Conservation (phyloP, 1,139 yeast genomes). For the Hyphopichia khmerensis region DNA sequence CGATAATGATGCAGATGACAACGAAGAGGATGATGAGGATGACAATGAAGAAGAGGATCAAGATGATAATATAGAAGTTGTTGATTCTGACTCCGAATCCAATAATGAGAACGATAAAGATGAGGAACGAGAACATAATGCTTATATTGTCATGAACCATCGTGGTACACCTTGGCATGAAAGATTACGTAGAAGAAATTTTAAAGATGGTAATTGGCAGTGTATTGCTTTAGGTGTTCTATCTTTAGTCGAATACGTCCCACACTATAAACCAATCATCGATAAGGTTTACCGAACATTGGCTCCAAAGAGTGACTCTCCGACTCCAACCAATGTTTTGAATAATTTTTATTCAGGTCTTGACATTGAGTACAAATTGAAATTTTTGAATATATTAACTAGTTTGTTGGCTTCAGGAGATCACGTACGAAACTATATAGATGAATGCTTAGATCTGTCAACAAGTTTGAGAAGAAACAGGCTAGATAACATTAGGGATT, state of each 20-base stretch:
- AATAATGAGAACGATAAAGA: constrained; percentile 13
- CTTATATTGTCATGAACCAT: constrained; percentile 58
- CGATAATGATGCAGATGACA: constrained; percentile 26
- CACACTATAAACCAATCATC: constrained; percentile 50
- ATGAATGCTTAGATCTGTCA: constrained; percentile 64
- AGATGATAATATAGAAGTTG: constrained; percentile 14
- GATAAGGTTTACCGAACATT: constrained; percentile 46
- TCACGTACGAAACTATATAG: constrained; percentile 63
- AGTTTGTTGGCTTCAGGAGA: constrained; percentile 58
- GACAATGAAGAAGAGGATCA: constrained; percentile 23
- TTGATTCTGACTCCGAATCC: constrained; percentile 8
- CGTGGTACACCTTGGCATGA: constrained; percentile 75
- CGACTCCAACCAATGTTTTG: constrained; percentile 50
- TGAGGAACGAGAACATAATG: constrained; percentile 40
- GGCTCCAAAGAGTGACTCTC: constrained; percentile 55
- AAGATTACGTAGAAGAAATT: constrained; percentile 68
- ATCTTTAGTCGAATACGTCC: constrained; percentile 57
- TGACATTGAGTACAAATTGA: constrained; percentile 49
- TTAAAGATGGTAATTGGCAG: constrained; percentile 87
- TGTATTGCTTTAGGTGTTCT: constrained; percentile 72
- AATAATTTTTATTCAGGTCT: constrained; percentile 51
- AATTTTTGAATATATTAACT: constrained; percentile 54
- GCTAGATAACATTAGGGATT: constrained; percentile 65
- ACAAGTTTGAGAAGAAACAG: constrained; percentile 65
- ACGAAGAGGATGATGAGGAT: constrained; percentile 19